Base-by-base conservation (phyloP, 108 stramenopile genomes). In the Bacterosira constricta region DNA sequence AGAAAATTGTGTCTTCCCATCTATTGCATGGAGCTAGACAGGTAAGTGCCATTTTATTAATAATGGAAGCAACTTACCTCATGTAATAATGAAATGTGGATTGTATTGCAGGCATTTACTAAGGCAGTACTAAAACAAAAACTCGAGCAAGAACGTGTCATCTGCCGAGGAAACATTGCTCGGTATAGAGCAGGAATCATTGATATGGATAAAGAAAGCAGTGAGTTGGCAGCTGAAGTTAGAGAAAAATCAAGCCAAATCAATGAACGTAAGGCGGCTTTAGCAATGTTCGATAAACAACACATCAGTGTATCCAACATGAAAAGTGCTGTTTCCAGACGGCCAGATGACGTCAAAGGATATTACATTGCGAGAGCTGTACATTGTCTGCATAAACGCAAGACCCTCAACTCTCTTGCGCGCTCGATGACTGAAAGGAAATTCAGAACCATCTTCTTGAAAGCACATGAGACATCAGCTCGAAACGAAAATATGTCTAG, bases 11-110 rank as follows among this genome's bases (percentile, higher is more conserved):
- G 17, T 63, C 76, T 11, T 69, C 66, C 10, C 8, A 17, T 50
- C 46, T 84, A 25, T 53, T 84, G n/a, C 83, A 84, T 55, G 82
- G 78, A n/a, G n/a, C n/a, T n/a, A n/a, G n/a, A n/a, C n/a, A n/a
- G n/a, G n/a, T n/a, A n/a, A n/a, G n/a, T n/a, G n/a, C n/a, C n/a
- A n/a, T n/a, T n/a, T n/a, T n/a, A n/a, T n/a, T n/a, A n/a, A n/a
- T n/a, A n/a, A n/a, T n/a, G n/a, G n/a, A n/a, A n/a, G n/a, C n/a
- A n/a, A n/a, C n/a, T n/a, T n/a, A n/a, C n/a, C n/a, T n/a, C n/a
- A n/a, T n/a, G n/a, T n/a, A n/a, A n/a, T n/a, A n/a, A n/a, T n/a
- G n/a, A n/a, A n/a, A n/a, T n/a, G n/a, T n/a, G n/a, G n/a, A n/a
- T n/a, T 27, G 42, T 75, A 8, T 26, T 21, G 6, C 83, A 84